These are phyloP conservation scores for Eucalyptus polyanthemos DNA, from an alignment of 345 rosid species.

Conservation along the genomic window DNA sequence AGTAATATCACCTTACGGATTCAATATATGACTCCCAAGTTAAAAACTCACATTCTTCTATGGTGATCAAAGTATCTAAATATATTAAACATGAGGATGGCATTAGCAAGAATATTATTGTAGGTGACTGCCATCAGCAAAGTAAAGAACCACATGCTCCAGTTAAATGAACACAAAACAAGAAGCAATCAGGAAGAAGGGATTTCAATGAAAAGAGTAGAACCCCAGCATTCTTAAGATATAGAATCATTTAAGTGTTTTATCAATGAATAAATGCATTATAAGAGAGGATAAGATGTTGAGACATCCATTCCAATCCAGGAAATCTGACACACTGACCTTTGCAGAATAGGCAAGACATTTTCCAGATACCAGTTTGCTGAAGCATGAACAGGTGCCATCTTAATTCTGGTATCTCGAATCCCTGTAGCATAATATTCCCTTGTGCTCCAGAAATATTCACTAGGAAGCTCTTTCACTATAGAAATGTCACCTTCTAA, in stretches of 20 bases:
- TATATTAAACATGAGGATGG: background rate
- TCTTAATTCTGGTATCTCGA: constrained; percentile 84
- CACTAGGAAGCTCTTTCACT: constrained; percentile 56
- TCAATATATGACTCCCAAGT: background rate
- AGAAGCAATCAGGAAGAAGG: background rate
- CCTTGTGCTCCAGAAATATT: constrained; percentile 81
- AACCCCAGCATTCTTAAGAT: background rate
- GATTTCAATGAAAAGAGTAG: background rate
- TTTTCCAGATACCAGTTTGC: constrained; percentile 82
- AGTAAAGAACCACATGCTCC: background rate
- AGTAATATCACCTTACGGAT: background rate
- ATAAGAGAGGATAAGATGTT: background rate
- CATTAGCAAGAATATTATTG: background rate
- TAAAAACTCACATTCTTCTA: background rate
- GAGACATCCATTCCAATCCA: background rate
- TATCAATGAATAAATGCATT: background rate
- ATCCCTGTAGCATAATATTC: constrained; percentile 94
- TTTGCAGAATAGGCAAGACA: constrained; percentile 73
- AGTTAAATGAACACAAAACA: background rate
- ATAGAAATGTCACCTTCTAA: constrained; percentile 47
- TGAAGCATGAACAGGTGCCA: constrained; percentile 85
- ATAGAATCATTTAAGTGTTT: background rate
- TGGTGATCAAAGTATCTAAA: background rate
- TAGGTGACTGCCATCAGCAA: background rate
- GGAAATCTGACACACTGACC: constrained; percentile 25